Base-by-base conservation (phyloP, 164 flowering plant genomes). In the Macadamia tetraphylla region DNA sequence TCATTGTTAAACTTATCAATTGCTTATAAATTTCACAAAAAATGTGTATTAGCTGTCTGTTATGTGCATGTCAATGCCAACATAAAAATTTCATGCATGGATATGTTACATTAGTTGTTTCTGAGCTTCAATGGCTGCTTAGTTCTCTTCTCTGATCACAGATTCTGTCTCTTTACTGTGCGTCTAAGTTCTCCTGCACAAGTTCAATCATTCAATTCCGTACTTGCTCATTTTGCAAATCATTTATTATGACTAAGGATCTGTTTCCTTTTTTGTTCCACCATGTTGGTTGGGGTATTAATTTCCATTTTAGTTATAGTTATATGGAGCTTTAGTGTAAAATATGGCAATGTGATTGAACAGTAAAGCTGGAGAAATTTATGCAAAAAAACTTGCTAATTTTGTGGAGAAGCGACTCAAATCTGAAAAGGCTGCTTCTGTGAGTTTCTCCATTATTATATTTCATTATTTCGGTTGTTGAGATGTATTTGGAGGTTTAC, bases 401-500 rank as follows among this genome's bases (percentile, higher is more conserved):
- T 95, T 95, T 76, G 90, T 95, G 58, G 98, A 90, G 66, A 92
- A 89, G 81, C 81, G 99, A 70, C 81, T 95, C 73, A 89, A 92
- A 79, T 74, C 84, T 76, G 99, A 95, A 75, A 80, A 85, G 66
- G 92, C 99, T 76, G 99, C 98, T 70, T 92, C 98, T 64, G 99
- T 95, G 81, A 92, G 95, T 48, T 74, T 67, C 63, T 46, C 9
- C 51, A 46, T 9, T 46, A 9, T 46, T 46, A 35, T 35, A 43
- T 46, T 1, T 46, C 3, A 8, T 46, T 46, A 46, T 46, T 46
- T 46, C 12, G 3, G 13, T 9, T 8, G 7, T 46, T 0, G 1
- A 46, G 51, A 46, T 60, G 12, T 29, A 29, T 31, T 60, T 60
- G 8, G 12, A 10, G 40, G n/a, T 60, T 32, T 60, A 0, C 43